Base-by-base conservation (phyloP, 192 early-diverging fungal species). In the Linderina pennispora region DNA sequence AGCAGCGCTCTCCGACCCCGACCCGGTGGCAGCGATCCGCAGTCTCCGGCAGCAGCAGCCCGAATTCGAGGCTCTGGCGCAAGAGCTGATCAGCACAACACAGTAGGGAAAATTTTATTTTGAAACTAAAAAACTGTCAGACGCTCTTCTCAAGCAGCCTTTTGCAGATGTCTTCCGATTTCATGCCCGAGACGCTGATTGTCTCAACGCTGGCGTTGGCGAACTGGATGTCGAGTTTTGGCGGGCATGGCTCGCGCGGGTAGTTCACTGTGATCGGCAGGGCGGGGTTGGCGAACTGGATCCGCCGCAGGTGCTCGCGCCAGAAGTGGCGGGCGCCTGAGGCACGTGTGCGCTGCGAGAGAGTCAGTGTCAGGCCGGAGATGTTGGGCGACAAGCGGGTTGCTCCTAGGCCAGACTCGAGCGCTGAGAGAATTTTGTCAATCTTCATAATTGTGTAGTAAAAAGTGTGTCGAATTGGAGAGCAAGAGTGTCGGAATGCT, bases 301-400 rank as follows among this genome's bases (percentile, higher is more conserved):
- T 36, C 37, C 53, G 62, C 41, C 62, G 69, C 49, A 73, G 39
- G 40, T 73, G 44, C 49, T 65, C 58, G 32, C 58, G 61, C 69
- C 69, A 73, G 48, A 73, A 73, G 48, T 73, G 69, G 0, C 69
- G 48, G 14, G 69, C 69, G 9, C 69, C 69, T 22, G 58, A 50
- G 0, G 69, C 62, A 10, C 62, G 56, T 22, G 69, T 73, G 15
- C 62, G 52, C 50, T 73, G 69, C 49, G 69, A 73, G 41, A 73
- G 43, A n/a, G 62, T 73, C 32, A 73, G 62, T 1, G 62, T 63
- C 26, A 73, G 35, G 17, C 52, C 43, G 16, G 56, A 38, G n/a
- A 73, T 54, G 39, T 36, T 46, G 23, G 69, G 53, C 55, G 62
- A 50, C 18, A 73, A 26, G 39, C 39, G 48, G n/a, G 44, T 43